Base-by-base conservation (phyloP, 78 protist genomes). In the Carpediemonas membranifera region DNA sequence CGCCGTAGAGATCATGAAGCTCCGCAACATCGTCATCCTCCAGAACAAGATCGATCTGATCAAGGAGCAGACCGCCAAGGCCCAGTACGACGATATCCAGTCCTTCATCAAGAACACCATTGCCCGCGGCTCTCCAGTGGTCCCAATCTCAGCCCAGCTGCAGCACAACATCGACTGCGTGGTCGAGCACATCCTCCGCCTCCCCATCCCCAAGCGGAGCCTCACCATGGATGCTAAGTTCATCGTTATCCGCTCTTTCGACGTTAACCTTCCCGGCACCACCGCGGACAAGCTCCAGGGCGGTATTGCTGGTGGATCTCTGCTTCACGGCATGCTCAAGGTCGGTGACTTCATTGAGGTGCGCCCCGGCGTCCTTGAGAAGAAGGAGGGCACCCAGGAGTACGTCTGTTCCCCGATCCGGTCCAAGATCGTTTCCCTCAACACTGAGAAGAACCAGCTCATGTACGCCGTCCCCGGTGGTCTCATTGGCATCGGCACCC, bases 381-480 rank as follows among this genome's bases (percentile, higher is more conserved):
- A 83, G 69, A 65, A 65, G 14, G 59, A 70, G 14, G 80, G 61
- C 18, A 25, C 27, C 9, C 24, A 5, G 21, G 47, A 16, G 24
- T 56, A 2, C n/a, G 15, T 50, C 65, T 89, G 95, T 73, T 19
- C 43, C 2, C 97, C 99, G 52, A 85, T 96, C 73, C 39, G 47
- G 65, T 69, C 92, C 21, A 39, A 68, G 25, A 81, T 93, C 57
- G 65, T 92, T 34, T 74, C 96, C 2, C 95, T 95, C 60, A 33
- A 54, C 31, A 72, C 98, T 31, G 99, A 94, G 77, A 53, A 82
- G 39, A 94, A 92, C 79, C 81, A 71, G 33, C 87, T 96, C 30
- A 76, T 81, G 69, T 94, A 63, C 67, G 99, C 98, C 67, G 95
- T 94, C 27, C 99, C 99, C 33, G 99, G 99, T 21, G 99, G 99